phyloP scores from a whole-genome alignment of 345 rosid genomes.

The Nasturtium officinale region DNA sequence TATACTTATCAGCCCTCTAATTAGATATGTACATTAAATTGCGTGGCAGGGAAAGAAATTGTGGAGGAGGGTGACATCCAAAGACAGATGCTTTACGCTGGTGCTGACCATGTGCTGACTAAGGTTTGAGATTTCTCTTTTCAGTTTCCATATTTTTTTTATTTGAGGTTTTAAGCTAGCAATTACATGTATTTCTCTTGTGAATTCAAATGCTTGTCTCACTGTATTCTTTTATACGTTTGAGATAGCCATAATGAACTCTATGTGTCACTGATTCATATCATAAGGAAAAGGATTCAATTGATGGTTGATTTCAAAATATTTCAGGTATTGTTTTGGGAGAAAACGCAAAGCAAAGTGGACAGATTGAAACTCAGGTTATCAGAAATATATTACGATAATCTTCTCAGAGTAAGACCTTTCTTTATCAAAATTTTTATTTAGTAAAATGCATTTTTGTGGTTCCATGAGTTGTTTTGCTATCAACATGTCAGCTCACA shows the following conservation, averaged over 20 bases:
- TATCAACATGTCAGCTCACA: constrained; percentile 51
- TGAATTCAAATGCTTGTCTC: not conserved
- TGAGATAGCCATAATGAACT: not conserved
- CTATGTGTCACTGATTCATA: constrained; percentile 18
- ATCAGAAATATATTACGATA: constrained; percentile 66
- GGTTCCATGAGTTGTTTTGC: constrained; percentile 11
- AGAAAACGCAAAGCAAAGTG: constrained; percentile 56
- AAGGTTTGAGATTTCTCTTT: constrained; percentile 62
- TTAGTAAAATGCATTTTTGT: not conserved
- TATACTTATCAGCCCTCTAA: not conserved
- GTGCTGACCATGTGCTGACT: constrained; percentile 69
- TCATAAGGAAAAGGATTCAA: not conserved
- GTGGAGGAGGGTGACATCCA: constrained; percentile 54
- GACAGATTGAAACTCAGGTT: constrained; percentile 67
- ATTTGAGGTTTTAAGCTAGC: constrained; percentile 16
- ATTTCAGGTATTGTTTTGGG: constrained; percentile 76
- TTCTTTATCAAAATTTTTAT: constrained; percentile 12
- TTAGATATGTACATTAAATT: not conserved
- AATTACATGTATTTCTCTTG: not conserved
- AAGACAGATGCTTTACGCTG: constrained; percentile 61
- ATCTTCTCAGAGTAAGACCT: constrained; percentile 62
- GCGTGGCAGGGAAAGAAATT: constrained; percentile 69
- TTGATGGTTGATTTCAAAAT: constrained; percentile 26
- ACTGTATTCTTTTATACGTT: not conserved
- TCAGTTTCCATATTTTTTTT: constrained; percentile 13